These are phyloP conservation scores for Annulohypoxylon bovei DNA, from an alignment of 495 filamentous ascomycete species.

Conservation along the genomic window DNA sequence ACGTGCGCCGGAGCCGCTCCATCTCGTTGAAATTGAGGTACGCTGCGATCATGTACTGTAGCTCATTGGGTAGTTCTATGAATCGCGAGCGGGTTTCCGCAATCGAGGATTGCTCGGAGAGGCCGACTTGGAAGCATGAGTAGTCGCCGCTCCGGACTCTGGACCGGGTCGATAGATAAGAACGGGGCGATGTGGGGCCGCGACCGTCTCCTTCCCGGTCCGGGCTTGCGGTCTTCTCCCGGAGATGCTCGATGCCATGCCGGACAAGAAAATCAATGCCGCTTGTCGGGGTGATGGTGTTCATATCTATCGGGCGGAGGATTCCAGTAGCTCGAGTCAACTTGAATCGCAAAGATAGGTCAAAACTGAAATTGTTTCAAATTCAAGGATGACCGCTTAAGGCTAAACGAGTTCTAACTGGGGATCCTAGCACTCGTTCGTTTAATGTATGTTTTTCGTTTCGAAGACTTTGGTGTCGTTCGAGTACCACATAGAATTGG, in stretches of 20 bases:
- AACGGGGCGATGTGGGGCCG: not conserved
- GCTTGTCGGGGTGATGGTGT: conserved; percentile 6
- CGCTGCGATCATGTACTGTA: not conserved
- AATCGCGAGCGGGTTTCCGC: not conserved
- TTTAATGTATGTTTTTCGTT: not conserved
- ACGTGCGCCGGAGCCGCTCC: not conserved
- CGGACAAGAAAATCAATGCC: not conserved
- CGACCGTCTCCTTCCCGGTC: not conserved
- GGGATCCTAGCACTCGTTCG: not conserved
- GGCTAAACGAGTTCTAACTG: not conserved
- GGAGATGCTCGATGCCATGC: conserved; percentile 3
- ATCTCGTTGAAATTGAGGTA: not conserved
- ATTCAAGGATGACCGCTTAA: not conserved
- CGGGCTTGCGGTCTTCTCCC: not conserved
- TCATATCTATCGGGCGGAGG: not conserved
- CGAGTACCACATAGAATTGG: not conserved
- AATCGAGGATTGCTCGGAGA: not conserved
- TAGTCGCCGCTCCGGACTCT: not conserved
- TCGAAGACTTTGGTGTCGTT: not conserved
- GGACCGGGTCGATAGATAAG: not conserved
- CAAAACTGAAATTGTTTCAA: conserved; percentile 1
- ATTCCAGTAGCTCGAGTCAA: not conserved
- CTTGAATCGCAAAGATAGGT: not conserved
- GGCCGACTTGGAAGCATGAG: not conserved
- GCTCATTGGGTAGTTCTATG: not conserved